These are phyloP conservation scores for Diversispora eburnea DNA, from an alignment of 192 early-diverging fungal species.

Conservation along the genomic window DNA sequence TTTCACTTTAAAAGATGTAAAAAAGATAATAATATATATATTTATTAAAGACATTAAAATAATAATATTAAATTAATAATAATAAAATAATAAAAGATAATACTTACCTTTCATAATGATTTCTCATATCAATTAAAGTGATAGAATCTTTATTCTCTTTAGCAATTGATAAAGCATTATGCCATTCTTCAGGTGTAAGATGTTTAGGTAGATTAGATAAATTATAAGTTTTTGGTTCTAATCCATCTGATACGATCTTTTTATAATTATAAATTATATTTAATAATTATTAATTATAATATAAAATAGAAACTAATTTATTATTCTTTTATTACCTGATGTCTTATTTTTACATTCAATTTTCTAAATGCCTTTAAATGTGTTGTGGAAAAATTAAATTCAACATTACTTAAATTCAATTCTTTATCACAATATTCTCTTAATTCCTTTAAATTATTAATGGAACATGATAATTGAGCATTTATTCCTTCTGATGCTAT, in stretches of 20 bases:
- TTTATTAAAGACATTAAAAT: not conserved
- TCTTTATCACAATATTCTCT: slow-evolving; percentile 49
- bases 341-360: slow-evolving; percentile 64
- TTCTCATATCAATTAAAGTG: slow-evolving; percentile 74
- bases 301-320: slow-evolving; percentile 28
- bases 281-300: not conserved
- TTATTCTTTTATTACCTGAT: slow-evolving; percentile 38
- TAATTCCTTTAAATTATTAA: slow-evolving; percentile 43
- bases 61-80: not conserved
- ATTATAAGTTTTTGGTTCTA: slow-evolving; percentile 48
- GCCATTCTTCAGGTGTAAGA: slow-evolving; percentile 65
- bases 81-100: not conserved
- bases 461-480: slow-evolving; percentile 72
- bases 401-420: slow-evolving; percentile 40
- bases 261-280: not conserved
- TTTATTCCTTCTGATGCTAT: slow-evolving; percentile 73
- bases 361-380: slow-evolving; percentile 60
- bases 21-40: not conserved
- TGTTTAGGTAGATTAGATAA: slow-evolving; percentile 62
- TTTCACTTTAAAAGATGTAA: slow-evolving; percentile 37
- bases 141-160: slow-evolving; percentile 34
- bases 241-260: slow-evolving; percentile 59
- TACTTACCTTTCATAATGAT: slow-evolving; percentile 67
- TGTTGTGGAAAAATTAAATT: slow-evolving; percentile 65
- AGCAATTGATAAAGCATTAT: slow-evolving; percentile 47